Evolutionary conservation across 2,329 filamentous ascomycete genomes (phyloP), one percentile per base, ranked within the genome.

Genomic region (Epichloe scottii): DNA sequence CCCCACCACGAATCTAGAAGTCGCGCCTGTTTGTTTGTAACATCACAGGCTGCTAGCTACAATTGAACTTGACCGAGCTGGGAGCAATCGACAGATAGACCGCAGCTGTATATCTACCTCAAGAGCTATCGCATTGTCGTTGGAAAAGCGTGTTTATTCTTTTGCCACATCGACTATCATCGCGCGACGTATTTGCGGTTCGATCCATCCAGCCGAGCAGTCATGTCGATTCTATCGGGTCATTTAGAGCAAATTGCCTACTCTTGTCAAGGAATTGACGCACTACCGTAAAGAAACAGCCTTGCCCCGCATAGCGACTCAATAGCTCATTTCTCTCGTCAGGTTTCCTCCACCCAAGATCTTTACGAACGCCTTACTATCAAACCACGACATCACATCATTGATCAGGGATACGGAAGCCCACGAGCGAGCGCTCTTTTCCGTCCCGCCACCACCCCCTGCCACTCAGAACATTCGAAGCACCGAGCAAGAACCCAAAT

Each of bases 391-490:
- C 67, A 97, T 98, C 59, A 97, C 93, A 4, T 81, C 87, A 12
- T 74, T 98, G 46, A 96, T 98, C 62, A 87, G 93, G 54, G 93
- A 98, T 66, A 96, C 91, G 3, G 93, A 98, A 68, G 72, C 85
- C 21, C 91, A 97, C 70, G 93, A 98, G 67, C 85, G 90, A 61
- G 91, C 91, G 6, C 81, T 98, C 17, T 98, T 97, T 72, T 94
- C 91, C 38, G 84, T 95, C 0, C 89, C 91, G 1, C 82, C 87
- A 0, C 80, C 85, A 0, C 82, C 86, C 1, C 76, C 62, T 40
- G 71, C 61, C 48, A 68, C 62, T 55, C 72, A 60, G 49, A 56
- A 52, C 39, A 49, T 57, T 11, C 57, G 61, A 10, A 63, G 66
- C 60, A 60, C 70, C 59, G 64, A 74, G 58, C 61, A 66, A 39